These are phyloP conservation scores for Vanrija sp. DNA, from an alignment of 1,284 basidiomycete species.

Conservation along the genomic window DNA sequence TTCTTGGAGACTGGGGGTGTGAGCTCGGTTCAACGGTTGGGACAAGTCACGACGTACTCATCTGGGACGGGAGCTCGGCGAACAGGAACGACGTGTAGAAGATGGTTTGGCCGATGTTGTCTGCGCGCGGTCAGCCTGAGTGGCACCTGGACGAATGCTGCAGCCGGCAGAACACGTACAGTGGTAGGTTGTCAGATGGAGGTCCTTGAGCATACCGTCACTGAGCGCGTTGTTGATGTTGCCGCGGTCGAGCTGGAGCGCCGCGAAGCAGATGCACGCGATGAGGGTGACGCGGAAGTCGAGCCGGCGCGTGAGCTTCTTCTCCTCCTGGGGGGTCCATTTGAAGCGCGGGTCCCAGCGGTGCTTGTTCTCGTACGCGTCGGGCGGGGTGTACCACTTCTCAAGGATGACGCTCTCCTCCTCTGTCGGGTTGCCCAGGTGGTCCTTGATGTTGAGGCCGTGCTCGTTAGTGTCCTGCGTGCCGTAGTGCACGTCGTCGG, in stretches of 20 bases:
- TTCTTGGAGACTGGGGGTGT: slow-evolving; percentile 38
- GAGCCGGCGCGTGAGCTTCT: slow-evolving; percentile 28
- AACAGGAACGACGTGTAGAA: slow-evolving; percentile 36
- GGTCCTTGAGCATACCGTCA: slow-evolving; percentile 47
- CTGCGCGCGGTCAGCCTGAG: no score
- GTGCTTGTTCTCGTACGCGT: slow-evolving; percentile 40
- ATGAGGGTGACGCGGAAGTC: slow-evolving; percentile 28
- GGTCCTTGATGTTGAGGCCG: no score
- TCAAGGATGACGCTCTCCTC: no score
- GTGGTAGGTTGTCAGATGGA: slow-evolving; percentile 41
- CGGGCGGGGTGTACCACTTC: slow-evolving; percentile 35
- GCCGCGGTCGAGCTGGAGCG: slow-evolving; percentile 39
- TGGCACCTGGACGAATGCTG: no score
- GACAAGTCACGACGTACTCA: slow-evolving; percentile 17
- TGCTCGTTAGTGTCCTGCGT: no score
- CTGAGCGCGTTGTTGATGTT: slow-evolving; percentile 40
- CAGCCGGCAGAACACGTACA: slow-evolving; percentile 13
- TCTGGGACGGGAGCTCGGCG: slow-evolving; percentile 45
- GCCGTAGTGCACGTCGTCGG: no score
- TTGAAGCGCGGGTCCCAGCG: slow-evolving; percentile 43
- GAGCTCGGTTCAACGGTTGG: no score
- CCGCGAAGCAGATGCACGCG: slow-evolving; percentile 38
- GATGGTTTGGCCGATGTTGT: slow-evolving; percentile 44
- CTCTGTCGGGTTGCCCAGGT: no score
- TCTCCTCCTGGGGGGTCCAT: slow-evolving; percentile 47